Percentiles rank a stretch among this genome's conserved stretches.
Evolutionary conservation across 176 grass and related monocot species (phyloP).

Genomic region (Lolium rigidum): DNA sequence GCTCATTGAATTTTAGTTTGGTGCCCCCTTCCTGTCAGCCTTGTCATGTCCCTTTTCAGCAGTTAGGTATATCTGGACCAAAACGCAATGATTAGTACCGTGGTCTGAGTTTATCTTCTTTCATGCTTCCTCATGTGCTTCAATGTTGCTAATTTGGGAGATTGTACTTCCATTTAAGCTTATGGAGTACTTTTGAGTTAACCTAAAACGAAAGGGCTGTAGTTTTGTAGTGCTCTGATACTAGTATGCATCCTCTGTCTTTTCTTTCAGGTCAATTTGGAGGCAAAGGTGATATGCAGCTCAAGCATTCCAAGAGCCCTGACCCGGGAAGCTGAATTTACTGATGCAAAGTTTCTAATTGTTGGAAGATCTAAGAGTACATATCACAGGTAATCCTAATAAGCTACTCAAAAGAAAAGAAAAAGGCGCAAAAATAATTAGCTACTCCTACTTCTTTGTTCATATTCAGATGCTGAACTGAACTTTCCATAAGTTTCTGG

Average conservation of each 20-base stretch:
- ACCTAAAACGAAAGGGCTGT: not conserved
- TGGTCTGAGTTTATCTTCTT: slow-evolving; percentile 18
- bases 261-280: slow-evolving; percentile 75
- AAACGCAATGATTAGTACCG: slow-evolving; percentile 28
- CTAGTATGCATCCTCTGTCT: not conserved
- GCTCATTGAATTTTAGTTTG: slow-evolving; percentile 36
- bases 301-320: slow-evolving; percentile 81
- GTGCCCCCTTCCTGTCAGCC: slow-evolving; percentile 47
- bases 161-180: slow-evolving; percentile 17
- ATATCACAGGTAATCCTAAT: slow-evolving; percentile 48
- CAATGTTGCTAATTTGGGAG: not conserved
- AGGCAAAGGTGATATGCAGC: slow-evolving; percentile 80
- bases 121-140: slow-evolving; percentile 28
- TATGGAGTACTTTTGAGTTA: not conserved
- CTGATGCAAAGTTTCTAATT: slow-evolving; percentile 70
- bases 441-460: not conserved
- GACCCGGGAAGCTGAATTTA: slow-evolving; percentile 62
- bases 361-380: slow-evolving; percentile 76
- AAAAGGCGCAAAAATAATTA: not conserved
- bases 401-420: not conserved
- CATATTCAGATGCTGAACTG: not conserved
- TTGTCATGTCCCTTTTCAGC: slow-evolving; percentile 38
- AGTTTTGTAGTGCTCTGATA: not conserved
- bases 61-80: slow-evolving; percentile 31
- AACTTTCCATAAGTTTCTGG: too few relatives aligned